phyloP scores from a whole-genome alignment of 768 basidiomycete genomes.

The Collybiopsis confluens region DNA sequence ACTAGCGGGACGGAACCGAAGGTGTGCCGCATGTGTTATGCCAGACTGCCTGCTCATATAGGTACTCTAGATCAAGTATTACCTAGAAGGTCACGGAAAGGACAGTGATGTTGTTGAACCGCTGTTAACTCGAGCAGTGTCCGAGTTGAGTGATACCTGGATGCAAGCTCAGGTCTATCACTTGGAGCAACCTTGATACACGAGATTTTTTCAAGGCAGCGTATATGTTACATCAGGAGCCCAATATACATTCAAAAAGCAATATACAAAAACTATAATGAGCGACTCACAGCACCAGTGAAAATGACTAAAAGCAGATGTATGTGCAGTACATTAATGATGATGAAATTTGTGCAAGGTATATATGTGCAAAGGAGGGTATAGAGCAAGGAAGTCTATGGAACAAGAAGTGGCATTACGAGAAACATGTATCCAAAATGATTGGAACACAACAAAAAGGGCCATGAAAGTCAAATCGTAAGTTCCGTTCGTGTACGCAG shows the following conservation, averaged over 20 bases:
- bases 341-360: not conserved
- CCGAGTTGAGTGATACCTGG: constrained; percentile 64
- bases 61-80: constrained; percentile 77
- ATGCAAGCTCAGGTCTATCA: constrained; percentile 56
- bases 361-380: not conserved
- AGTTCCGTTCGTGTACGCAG: no score
- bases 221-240: not conserved
- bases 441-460: not conserved
- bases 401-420: not conserved
- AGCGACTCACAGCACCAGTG: no score
- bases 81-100: constrained; percentile 73
- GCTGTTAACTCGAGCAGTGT: constrained; percentile 52
- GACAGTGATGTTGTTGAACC: constrained; percentile 41
- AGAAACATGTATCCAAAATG: not conserved
- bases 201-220: no score
- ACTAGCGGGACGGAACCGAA: constrained; percentile 92
- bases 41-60: no score
- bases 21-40: constrained; percentile 41
- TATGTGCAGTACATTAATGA: not conserved
- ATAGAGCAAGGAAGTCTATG: not conserved
- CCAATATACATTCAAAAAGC: not conserved
- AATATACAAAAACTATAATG: not conserved
- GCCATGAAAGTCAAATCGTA: no score
- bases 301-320: not conserved
- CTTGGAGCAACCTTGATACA: constrained; percentile 33